Base-by-base conservation (phyloP, 352 stramenopile species). In the Hyaloperonospora brassicae region DNA sequence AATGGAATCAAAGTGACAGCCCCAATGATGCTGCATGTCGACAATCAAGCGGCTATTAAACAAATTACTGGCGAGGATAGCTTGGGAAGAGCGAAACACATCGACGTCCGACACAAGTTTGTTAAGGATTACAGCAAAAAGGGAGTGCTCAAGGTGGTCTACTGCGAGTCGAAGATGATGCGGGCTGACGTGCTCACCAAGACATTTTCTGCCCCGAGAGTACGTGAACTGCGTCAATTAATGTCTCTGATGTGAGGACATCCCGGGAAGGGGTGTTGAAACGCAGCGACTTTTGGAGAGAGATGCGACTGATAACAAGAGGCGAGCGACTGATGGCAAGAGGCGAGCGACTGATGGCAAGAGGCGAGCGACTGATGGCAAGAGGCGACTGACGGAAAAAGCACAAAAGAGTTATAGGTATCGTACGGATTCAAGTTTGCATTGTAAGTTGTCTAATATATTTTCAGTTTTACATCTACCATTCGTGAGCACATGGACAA, bases 51-150 rank as follows among this genome's bases (percentile, higher is more conserved):
- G 38, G 55, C 66, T 1, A 57, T 59, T 17, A 57, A 61, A 2
- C 30, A 56, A 0, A 79, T 78, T 22, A 40, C 62, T 41, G 78
- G 80, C 10, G 60, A 52, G 21, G 31, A 21, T 0, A 23, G n/a
- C 4, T 52, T 13, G 2, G 47, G 8, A 12, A 52, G 21, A 22
- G 13, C 35, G 8, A 52, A 52, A 14, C 47, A 52, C 21, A 45
- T 52, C 13, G 47, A 23, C 14, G 47, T 45, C 7, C 35, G 47
- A 5, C 8, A 22, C 17, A 52, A 52, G 21, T 45, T 45, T 39
- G 47, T 52, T 9, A 35, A 39, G 46, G 5, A 17, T 13, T 45
- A 27, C 17, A 27, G n/a, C 17, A 27, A 45, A 22, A 45, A 45
- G 11, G 40, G 40, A 7, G 40, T 45, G 17, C 11, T 43, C 38